Conservation (phyloP, 306 rosid species). For the Cicer cuneatum region DNA sequence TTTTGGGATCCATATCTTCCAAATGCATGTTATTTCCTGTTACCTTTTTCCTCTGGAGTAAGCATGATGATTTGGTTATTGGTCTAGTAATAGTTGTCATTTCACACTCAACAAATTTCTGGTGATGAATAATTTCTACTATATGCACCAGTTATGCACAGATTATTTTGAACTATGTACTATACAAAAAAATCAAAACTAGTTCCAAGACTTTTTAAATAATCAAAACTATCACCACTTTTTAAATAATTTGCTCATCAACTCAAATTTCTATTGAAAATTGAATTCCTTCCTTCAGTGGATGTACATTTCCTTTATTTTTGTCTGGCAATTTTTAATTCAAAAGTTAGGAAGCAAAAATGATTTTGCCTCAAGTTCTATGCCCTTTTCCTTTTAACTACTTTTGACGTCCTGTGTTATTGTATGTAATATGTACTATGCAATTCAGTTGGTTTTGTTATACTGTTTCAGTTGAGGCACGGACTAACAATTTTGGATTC, state of each 20-base stretch:
- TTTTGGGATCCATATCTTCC: conserved; percentile 15
- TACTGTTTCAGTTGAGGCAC: conserved; percentile 6
- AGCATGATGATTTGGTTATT: conserved; percentile 22
- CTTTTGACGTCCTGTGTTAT: not conserved
- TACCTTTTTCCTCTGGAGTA: conserved; percentile 8
- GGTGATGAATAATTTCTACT: conserved; percentile 11
- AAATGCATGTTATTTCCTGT: conserved; percentile 4
- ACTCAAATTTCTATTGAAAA: not conserved
- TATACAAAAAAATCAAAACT: not conserved
- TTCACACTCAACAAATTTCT: not conserved
- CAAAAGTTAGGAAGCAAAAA: not conserved
- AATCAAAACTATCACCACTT: too few relatives aligned
- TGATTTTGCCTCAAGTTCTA: not conserved
- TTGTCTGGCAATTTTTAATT: not conserved
- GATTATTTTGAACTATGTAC: not conserved
- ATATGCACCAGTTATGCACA: not conserved
- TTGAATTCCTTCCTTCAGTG: not conserved
- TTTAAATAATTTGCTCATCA: not conserved
- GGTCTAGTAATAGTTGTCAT: not conserved
- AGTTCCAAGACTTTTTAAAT: conserved; percentile 26
- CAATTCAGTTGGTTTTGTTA: conserved; percentile 4
- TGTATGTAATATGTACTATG: conserved; percentile 6
- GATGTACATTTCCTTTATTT: not conserved
- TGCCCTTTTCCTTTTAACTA: conserved; percentile 1
- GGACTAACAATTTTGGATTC: conserved; percentile 38